Evolutionary conservation across 805 yeast genomes (phyloP).

Genomic region (Metschnikowia continentalis): DNA sequence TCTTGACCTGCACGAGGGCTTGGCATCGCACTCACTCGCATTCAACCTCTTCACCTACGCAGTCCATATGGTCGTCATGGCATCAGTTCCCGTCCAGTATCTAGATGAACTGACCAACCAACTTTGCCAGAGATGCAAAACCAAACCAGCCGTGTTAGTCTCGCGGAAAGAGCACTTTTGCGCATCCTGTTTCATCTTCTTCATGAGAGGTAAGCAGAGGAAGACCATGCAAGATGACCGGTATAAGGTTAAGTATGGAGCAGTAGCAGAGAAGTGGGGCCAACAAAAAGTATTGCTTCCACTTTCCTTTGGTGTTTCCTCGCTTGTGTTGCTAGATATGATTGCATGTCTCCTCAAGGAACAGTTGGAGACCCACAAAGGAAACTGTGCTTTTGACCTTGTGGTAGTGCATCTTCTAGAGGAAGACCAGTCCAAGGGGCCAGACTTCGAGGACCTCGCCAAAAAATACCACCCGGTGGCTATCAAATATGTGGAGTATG

Average conservation of each 20-base stretch:
- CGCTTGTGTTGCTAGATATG: conserved; percentile 67
- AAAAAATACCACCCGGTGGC: conserved; percentile 19
- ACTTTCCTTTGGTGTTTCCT: conserved; percentile 62
- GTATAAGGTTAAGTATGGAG: conserved; percentile 65
- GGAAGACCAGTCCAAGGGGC: conserved; percentile 3
- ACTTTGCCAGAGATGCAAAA: conserved; percentile 50
- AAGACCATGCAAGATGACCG: conserved; percentile 69
- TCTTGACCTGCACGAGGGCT: conserved; percentile 1
- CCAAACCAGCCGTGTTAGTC: conserved; percentile 35
- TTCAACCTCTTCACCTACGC: neutral
- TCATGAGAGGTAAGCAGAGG: conserved; percentile 75
- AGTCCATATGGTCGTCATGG: conserved; percentile 7
- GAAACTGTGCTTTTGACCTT: conserved; percentile 63
- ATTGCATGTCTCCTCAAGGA: conserved; percentile 56
- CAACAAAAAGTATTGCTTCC: conserved; percentile 52
- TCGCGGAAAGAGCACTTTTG: conserved; percentile 69
- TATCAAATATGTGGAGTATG: conserved; percentile 37
- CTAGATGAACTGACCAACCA: conserved; percentile 5
- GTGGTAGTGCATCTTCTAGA: conserved; percentile 49
- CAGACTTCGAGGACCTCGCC: conserved; percentile 17
- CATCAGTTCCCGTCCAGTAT: conserved; percentile 14
- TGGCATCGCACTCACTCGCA: conserved; percentile 7
- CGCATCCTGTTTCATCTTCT: conserved; percentile 61
- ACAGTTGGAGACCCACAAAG: conserved; percentile 58
- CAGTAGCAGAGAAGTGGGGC: conserved; percentile 28